These are phyloP conservation scores for Senna tora DNA, from an alignment of 306 rosid species.

Conservation along the genomic window DNA sequence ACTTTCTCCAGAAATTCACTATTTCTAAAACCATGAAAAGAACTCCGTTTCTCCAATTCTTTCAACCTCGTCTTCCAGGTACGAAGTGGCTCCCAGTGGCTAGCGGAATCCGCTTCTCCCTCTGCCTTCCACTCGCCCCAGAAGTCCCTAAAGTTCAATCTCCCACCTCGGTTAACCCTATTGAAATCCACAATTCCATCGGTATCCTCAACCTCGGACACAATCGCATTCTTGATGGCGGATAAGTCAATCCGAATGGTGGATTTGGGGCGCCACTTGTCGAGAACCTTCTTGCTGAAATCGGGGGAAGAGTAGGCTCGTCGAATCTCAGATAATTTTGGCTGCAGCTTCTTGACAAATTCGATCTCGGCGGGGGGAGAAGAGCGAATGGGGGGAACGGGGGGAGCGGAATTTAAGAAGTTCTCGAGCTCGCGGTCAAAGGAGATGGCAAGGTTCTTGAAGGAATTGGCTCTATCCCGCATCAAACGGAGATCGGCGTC, in stretches of 20 bases:
- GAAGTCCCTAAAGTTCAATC: constrained; percentile 51
- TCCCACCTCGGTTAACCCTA: constrained; percentile 47
- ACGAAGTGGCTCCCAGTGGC: constrained; percentile 73
- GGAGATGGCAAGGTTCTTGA: constrained; percentile 63
- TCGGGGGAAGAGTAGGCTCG: constrained; percentile 61
- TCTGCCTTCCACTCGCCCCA: constrained; percentile 67
- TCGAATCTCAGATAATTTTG: constrained; percentile 57
- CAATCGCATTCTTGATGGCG: constrained; percentile 69
- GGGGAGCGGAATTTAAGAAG: constrained; percentile 51
- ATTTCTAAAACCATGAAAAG: constrained; percentile 60
- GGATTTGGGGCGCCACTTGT: constrained; percentile 62
- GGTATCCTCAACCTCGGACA: constrained; percentile 53
- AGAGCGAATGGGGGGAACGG: constrained; percentile 52
- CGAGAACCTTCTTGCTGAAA: constrained; percentile 64
- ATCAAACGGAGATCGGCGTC: constrained; percentile 71
- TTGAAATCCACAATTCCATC: constrained; percentile 44
- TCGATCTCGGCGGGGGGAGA: constrained; percentile 62
- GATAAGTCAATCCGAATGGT: constrained; percentile 64
- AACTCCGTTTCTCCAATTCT: constrained; percentile 64
- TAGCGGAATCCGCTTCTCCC: constrained; percentile 34
- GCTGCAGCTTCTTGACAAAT: constrained; percentile 66
- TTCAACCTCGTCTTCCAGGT: constrained; percentile 63
- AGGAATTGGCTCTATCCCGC: constrained; percentile 69
- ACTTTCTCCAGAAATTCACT: constrained; percentile 64
- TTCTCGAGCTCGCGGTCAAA: constrained; percentile 78